Base-by-base conservation (phyloP, 2,329 filamentous ascomycete species). In the Capronia epimyces region DNA sequence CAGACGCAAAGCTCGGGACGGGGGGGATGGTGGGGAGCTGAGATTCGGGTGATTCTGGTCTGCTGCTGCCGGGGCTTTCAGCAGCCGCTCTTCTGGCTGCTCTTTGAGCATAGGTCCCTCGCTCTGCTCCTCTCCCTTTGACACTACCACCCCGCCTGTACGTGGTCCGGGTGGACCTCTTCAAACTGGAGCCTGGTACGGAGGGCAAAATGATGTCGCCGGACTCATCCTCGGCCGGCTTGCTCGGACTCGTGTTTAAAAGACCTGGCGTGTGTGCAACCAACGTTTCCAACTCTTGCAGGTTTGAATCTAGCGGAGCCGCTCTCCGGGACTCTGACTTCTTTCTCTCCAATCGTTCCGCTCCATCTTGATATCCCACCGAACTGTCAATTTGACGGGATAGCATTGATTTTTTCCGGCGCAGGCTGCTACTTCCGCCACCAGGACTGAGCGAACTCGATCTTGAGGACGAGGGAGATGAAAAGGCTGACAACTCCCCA, bases 341-440 rank as follows among this genome's bases (percentile, higher is more conserved):
- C 65, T 89, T 84, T 59, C 86, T 77, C 62, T 87, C 85, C 51
- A 95, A 70, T 55, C 82, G 78, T 53, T 95, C 90, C 13, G 89
- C 86, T 16, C 89, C 90, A 71, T 96, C 89, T 55, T 85, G 77
- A 65, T 93, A 94, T 32, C 81, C 83, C 7, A 77, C 76, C 3
- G 82, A 81, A 58, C 81, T 86, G 60, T 95, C 87, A 52, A 98
- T 87, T 66, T 97, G 90, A 51, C 86, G 81, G 4, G 91, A 97
- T 3, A 98, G 76, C 87, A 95, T 96, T 0, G 91, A 97, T 69
- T 93, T 95, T 69, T 95, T 95, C 62, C 93, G 81, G 60, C 83
- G 79, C 56, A 97, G 67, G 32, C 86, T 79, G 13, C 80, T 42
- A 24, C 24, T 46, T n/a, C 45, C 80, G 10, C 63, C 66, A 3